Conservation (phyloP, 2,329 filamentous ascomycete species). For the Clonostachys rhizophaga region DNA sequence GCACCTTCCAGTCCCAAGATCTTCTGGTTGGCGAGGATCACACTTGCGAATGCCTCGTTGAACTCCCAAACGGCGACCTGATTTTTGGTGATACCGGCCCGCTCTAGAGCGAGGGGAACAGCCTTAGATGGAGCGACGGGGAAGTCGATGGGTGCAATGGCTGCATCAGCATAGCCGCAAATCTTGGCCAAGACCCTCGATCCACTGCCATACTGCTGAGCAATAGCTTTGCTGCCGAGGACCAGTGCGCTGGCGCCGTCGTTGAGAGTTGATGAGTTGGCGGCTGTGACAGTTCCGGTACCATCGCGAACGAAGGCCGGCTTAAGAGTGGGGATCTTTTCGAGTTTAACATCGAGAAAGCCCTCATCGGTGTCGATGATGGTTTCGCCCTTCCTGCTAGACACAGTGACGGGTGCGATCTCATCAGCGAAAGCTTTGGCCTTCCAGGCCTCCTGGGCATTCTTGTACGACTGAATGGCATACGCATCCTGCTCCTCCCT, state of each 20-base stretch:
- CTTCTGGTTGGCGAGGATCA: slow-evolving; percentile 93
- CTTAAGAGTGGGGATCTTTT: slow-evolving; percentile 82
- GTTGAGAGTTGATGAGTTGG: slow-evolving; percentile 90
- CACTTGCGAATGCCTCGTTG: slow-evolving; percentile 95
- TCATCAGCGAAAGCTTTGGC: slow-evolving; percentile 81
- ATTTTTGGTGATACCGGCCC: slow-evolving; percentile 85
- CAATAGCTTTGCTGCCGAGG: slow-evolving; percentile 74
- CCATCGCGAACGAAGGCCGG: slow-evolving; percentile 86
- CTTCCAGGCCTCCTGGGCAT: slow-evolving; percentile 87
- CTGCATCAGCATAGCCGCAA: slow-evolving; percentile 81
- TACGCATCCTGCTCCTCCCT: slow-evolving; percentile 88
- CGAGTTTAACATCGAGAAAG: slow-evolving; percentile 79
- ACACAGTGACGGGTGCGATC: slow-evolving; percentile 82
- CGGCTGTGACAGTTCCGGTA: slow-evolving; percentile 86
- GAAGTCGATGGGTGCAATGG: slow-evolving; percentile 89
- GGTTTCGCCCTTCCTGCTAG: slow-evolving; percentile 76
- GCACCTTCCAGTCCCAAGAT: slow-evolving; percentile 77
- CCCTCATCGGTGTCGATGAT: slow-evolving; percentile 83
- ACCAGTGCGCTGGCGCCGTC: slow-evolving; percentile 92
- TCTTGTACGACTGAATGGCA: slow-evolving; percentile 82
- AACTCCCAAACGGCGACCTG: slow-evolving; percentile 97
- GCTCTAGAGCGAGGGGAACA: slow-evolving; percentile 81
- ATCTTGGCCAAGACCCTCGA: slow-evolving; percentile 86
- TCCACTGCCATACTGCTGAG: slow-evolving; percentile 70
- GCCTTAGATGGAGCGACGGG: slow-evolving; percentile 89